Evolutionary conservation across 139 green algal genomes (phyloP).

Genomic region (Picochlorum sp.): DNA sequence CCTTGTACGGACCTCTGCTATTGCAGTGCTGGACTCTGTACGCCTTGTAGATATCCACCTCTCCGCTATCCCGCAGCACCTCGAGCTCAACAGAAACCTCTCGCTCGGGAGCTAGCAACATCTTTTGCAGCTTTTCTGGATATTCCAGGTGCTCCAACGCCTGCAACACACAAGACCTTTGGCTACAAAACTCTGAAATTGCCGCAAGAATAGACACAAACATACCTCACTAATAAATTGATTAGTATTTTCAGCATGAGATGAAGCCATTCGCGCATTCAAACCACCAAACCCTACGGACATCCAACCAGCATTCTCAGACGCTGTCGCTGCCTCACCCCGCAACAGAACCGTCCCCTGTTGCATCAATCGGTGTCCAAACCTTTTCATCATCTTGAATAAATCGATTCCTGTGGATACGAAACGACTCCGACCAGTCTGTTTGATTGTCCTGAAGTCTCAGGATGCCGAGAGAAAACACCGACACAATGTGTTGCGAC

Average conservation of each 20-base stretch:
- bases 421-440: too few relatives aligned
- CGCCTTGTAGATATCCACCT: conserved; percentile 64
- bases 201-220: neutral
- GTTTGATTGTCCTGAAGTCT: too few relatives aligned
- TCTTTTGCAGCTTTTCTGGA: conserved; percentile 61
- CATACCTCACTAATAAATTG: conserved; percentile 63
- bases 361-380: too few relatives aligned
- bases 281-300: neutral
- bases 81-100: conserved; percentile 76
- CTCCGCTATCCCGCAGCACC: conserved; percentile 58
- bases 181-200: neutral
- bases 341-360: too few relatives aligned
- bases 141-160: conserved; percentile 40
- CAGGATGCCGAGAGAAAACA: too few relatives aligned
- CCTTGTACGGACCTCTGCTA: conserved; percentile 78
- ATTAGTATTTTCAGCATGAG: conserved; percentile 70
- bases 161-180: neutral
- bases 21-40: conserved; percentile 89
- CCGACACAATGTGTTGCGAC: too few relatives aligned
- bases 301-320: neutral
- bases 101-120: conserved; percentile 65
- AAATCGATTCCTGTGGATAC: too few relatives aligned
- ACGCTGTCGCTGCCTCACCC: too few relatives aligned
- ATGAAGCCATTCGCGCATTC: conserved; percentile 2
- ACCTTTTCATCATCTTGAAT: too few relatives aligned